Evolutionary conservation across 306 rosid genomes (phyloP), one percentile per base, ranked within the genome.

Genomic region (Argentina anserina): DNA sequence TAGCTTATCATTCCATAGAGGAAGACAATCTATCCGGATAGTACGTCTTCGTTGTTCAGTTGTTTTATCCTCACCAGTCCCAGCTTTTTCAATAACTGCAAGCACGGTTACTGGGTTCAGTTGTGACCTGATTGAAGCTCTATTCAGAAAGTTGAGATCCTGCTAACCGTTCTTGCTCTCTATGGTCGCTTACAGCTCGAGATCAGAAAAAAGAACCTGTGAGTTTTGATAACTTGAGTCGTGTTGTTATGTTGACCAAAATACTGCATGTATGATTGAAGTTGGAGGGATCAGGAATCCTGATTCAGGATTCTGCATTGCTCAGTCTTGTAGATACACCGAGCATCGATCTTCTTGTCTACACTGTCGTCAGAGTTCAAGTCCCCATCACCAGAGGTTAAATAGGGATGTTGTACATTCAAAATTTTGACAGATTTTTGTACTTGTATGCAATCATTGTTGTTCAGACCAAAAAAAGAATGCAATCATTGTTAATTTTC

Each of bases 11-110:
- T 52, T 70, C 9, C 11, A 40, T 20, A 8, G 37, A 18, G 25
- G 56, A 52, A 39, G 61, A 26, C 66, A 50, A 40, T 26, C 39
- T 5, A 36, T 28, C 31, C 29, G 3, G 9, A 6, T 23, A 23
- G 40, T 26, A 71, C 7, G 49, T 41, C 65, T 58, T 58, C 61
- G 67, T 58, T n/a, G 61, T 34, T 21, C 73, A 69, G 43, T 20
- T 46, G 17, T 26, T 56, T 17, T 1, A 58, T 41, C 67, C 14
- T 58, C 41, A 10, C 37, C 56, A 40, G 9, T 47, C 37, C 56
- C 3, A 6, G n/a, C 26, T 56, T 70, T 70, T 25, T 26, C 1
- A 41, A 56, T 10, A 40, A 41, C 53, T 71, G 34, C 13, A 28
- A 56, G 42, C 41, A 17, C 6, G 20, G 50, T 28, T 58, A 1